phyloP scores from a whole-genome alignment of 306 rosid species.

The Trifolium fragiferum region DNA sequence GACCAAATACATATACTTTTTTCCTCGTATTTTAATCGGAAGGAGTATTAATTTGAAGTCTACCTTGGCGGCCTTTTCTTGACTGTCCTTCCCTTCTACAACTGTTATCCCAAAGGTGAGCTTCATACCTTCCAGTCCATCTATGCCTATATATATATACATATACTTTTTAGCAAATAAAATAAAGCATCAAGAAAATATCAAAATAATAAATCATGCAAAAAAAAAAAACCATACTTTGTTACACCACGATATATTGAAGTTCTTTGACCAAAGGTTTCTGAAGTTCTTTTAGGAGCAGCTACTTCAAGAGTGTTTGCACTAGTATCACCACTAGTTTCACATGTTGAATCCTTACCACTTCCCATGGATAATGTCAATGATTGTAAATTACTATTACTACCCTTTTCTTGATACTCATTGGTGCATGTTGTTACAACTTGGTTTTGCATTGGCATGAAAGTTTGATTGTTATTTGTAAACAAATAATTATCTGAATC shows the following conservation, averaged over 20 bases:
- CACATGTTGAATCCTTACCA: constrained; percentile 76
- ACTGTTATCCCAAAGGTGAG: constrained; percentile 98
- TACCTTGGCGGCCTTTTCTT: constrained; percentile 99
- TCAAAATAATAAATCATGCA: not conserved
- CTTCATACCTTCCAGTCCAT: constrained; percentile 99
- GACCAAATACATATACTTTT: not conserved
- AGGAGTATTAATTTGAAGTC: not conserved
- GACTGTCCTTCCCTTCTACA: constrained; percentile 99
- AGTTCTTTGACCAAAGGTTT: constrained; percentile 96
- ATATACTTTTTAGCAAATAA: not conserved
- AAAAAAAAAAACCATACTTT: constrained; percentile 59
- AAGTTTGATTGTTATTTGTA: constrained; percentile 42
- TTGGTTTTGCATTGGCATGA: constrained; percentile 63
- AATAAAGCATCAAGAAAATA: too few species aligned
- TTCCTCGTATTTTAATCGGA: too few species aligned
- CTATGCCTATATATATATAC: constrained; percentile 67
- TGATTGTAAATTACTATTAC: constrained; percentile 65
- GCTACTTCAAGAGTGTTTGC: constrained; percentile 57
- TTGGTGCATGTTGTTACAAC: constrained; percentile 50
- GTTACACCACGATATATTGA: constrained; percentile 98
- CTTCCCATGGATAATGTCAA: constrained; percentile 94
- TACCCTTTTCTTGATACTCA: constrained; percentile 73
- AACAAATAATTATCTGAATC: constrained; percentile 69
- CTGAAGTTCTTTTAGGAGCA: constrained; percentile 75
- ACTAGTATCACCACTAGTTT: constrained; percentile 68